Percentiles rank a stretch among this genome's conserved stretches.
phyloP scores from a whole-genome alignment of 495 filamentous ascomycete genomes.

The Penicillium roqueforti region DNA sequence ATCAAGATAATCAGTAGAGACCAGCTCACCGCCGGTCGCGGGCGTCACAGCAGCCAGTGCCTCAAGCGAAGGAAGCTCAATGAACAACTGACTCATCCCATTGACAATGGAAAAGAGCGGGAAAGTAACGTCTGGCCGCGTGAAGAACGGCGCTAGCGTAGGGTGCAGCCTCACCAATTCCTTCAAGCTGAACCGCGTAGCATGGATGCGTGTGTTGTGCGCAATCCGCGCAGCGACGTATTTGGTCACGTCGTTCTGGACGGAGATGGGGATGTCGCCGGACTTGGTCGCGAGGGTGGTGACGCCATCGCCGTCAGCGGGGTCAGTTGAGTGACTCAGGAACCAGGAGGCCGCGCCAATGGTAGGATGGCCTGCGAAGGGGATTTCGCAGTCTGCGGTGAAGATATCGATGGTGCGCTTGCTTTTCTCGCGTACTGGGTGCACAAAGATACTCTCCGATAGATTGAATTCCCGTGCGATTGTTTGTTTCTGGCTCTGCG shows the following conservation, averaged over 20 bases:
- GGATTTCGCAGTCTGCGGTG: slow-evolving; percentile 56
- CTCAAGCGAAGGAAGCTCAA: slow-evolving; percentile 46
- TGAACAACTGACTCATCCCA: slow-evolving; percentile 66
- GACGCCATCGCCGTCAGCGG: slow-evolving; percentile 25
- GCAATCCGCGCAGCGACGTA: slow-evolving; percentile 55
- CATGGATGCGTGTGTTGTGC: slow-evolving; percentile 63
- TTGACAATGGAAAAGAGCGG: slow-evolving; percentile 39
- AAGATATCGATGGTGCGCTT: slow-evolving; percentile 66
- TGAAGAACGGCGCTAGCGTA: slow-evolving; percentile 25
- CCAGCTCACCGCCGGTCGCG: slow-evolving; percentile 22
- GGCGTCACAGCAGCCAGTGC: slow-evolving; percentile 31
- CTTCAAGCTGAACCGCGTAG: slow-evolving; percentile 18
- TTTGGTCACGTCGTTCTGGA: slow-evolving; percentile 18
- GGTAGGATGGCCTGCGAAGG: slow-evolving; percentile 77
- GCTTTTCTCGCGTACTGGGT: slow-evolving; percentile 27
- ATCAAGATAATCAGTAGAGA: slow-evolving; percentile 43
- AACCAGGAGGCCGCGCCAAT: slow-evolving; percentile 63
- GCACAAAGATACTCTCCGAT: slow-evolving; percentile 78
- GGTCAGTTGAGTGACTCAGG: slow-evolving; percentile 32
- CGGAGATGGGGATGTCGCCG: slow-evolving; percentile 50
- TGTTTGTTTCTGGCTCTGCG: slow-evolving; percentile 40
- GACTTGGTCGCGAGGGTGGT: slow-evolving; percentile 56
- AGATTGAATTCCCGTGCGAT: slow-evolving; percentile 80
- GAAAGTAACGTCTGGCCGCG: slow-evolving; percentile 12
- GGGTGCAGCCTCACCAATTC: slow-evolving; percentile 35